Base-by-base conservation (phyloP, 139 green algal species). In the Coelastrella sp. region DNA sequence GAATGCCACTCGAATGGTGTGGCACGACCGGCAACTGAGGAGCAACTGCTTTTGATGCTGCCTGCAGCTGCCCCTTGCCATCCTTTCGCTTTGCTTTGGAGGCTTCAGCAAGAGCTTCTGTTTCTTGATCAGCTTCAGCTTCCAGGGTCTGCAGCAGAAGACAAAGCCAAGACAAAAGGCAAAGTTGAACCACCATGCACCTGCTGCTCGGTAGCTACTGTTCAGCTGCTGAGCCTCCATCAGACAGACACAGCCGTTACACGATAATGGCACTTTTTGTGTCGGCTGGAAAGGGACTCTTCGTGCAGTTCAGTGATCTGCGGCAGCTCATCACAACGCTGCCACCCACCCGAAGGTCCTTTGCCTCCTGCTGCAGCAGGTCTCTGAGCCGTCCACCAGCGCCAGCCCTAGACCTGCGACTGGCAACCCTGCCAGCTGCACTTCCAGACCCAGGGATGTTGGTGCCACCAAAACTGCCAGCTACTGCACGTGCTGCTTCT, bases 341-440 rank as follows among this genome's bases (percentile, higher is more conserved):
- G 57, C 57, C 23, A 5, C 74, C 11, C 27, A 82, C 75, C 75
- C 37, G 25, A 34, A 82, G 17, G 38, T 82, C 75, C 53, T 82
- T 82, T 23, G 75, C 51, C 48, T 82, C 75, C 53, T 82, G 75
- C 75, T 82, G 75, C 53, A 82, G 53, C 21, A 82, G 7, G 21
- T 82, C 53, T 32, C 41, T 82, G 4, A 82, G 53, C 23, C 75
- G 75, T 17, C 25, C 34, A 25, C 75, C 75, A 30, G 75, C 75
- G 27, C 53, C 53, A 17, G 53, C 75, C 4, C 75, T 34, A 4
- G 75, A 53, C 35, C 53, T 69, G 23, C 75, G 75, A 0, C 50
- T 13, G 11, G 15, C 34, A 34, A 13, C 27, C 9, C 23, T 23
- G 34, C 13, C 66, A 32, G 66, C 34, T 32, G 40, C 21, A 79